phyloP scores from a whole-genome alignment of 1,139 yeast genomes.

The Hyphopichia burtonii region DNA sequence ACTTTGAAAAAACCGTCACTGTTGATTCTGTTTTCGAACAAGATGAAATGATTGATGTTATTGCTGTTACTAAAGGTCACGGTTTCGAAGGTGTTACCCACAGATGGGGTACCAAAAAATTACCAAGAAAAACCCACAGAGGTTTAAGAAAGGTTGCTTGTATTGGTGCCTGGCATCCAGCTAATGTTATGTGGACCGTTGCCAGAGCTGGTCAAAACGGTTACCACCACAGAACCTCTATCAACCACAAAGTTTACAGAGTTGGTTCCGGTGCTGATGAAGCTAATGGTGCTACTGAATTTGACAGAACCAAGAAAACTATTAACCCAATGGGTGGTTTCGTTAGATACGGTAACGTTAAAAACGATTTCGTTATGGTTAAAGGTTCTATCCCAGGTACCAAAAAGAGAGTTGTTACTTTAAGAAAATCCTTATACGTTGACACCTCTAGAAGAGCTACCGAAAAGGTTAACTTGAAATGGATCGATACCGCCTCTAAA shows the following conservation, averaged over 20 bases:
- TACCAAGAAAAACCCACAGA: slow-evolving; percentile 99
- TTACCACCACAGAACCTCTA: slow-evolving; percentile 99
- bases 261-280: slow-evolving; percentile 96
- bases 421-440: slow-evolving; percentile 97
- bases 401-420: slow-evolving; percentile 98
- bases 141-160: slow-evolving; percentile 99
- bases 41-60: slow-evolving; percentile 97
- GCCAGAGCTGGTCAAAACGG: slow-evolving; percentile 99
- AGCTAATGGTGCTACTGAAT: slow-evolving; percentile 91
- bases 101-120: slow-evolving; percentile 99
- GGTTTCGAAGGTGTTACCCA: slow-evolving; percentile 99
- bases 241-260: slow-evolving; percentile 99
- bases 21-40: slow-evolving; percentile 97
- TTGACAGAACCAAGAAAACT: slow-evolving; percentile 99
- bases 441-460: slow-evolving; percentile 98
- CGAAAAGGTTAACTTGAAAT: slow-evolving; percentile 95
- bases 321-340: slow-evolving; percentile 99
- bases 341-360: slow-evolving; percentile 98
- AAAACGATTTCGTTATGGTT: slow-evolving; percentile 94
- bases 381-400: slow-evolving; percentile 99
- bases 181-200: slow-evolving; percentile 99
- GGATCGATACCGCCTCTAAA: slow-evolving; percentile 99
- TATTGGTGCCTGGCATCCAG: slow-evolving; percentile 99
- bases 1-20: slow-evolving; percentile 97
- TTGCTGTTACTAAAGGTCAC: slow-evolving; percentile 99